These are phyloP conservation scores for Ustilago nuda DNA, from an alignment of 1,284 basidiomycete species.

Conservation along the genomic window DNA sequence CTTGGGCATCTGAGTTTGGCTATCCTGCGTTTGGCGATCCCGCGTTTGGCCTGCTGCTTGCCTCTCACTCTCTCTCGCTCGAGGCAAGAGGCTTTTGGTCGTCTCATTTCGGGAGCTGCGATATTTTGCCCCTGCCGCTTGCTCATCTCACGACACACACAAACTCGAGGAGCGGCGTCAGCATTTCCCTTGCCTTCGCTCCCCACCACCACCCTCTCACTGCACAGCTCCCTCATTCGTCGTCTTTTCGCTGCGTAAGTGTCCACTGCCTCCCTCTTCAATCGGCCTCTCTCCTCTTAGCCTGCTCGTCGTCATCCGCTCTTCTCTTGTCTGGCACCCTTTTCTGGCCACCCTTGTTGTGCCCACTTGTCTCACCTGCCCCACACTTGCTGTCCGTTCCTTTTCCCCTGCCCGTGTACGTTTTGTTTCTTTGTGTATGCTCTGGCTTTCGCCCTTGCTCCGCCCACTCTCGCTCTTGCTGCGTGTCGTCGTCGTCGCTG, in stretches of 20 bases:
- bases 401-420: neutral
- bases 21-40: neutral
- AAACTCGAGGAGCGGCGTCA: constrained; percentile 15
- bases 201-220: constrained; percentile 29
- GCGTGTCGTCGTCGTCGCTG: constrained; percentile 8
- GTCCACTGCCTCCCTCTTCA: neutral
- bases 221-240: neutral
- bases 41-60: neutral
- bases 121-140: neutral
- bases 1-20: constrained; percentile 1
- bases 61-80: neutral
- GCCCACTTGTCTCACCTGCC: constrained; percentile 21
- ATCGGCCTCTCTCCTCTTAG: neutral
- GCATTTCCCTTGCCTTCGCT: constrained; percentile 22
- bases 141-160: constrained; percentile 25
- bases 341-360: constrained; percentile 1
- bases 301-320: neutral
- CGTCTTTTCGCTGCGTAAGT: constrained; percentile 15
- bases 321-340: neutral
- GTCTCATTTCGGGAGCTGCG: neutral
- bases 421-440: neutral
- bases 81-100: neutral
- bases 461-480: neutral
- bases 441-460: neutral
- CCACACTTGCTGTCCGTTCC: constrained; percentile 1